Base-by-base conservation (phyloP, 2,329 filamentous ascomycete species). In the Diplocarpon mali region DNA sequence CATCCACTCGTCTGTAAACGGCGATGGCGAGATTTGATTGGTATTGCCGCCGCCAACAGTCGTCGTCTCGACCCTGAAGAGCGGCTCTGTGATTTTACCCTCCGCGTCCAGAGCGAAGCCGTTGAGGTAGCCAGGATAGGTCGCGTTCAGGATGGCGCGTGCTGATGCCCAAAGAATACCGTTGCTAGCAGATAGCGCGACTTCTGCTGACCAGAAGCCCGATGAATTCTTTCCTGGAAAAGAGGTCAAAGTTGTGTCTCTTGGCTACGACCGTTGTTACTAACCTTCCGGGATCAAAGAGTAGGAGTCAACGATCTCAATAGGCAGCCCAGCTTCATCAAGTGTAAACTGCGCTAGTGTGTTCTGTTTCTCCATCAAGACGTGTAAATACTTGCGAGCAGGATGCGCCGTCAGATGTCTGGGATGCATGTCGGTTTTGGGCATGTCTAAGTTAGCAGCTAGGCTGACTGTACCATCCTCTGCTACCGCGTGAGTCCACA, bases 181-280 rank as follows among this genome's bases (percentile, higher is more conserved):
- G 15, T 37, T 31, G n/a, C 17, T 41, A 7, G 12, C 10, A 2
- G 41, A 44, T 5, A 41, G 15, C 35, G 28, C 39, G 0, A 45
- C 38, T 42, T 48, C 46, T 4, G 46, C 46, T n/a, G 46, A 48
- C 46, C 46, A 48, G 27, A 40, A 48, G 12, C 35, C 36, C 2
- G 32, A 37, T 5, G 20, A 15, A 6, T 41, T 36, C 13, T 41
- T 35, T 30, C 42, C 42, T 37, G 13, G 8, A 13, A 30, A 38
- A 13, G 2, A 12, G 11, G n/a, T 34, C 17, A 44, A 8, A 14
- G 20, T 12, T 12, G 2, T 2, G 2, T 4, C 3, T 6, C 13
- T 12, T n/a, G 13, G 12, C 7, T 3, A 15, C 11, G 14, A 12
- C 4, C 5, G 7, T 3, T 15, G 16, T 0, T 7, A n/a, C 29